These are phyloP conservation scores for Anthoceros angustus DNA, from an alignment of 225 moss, liverwort and hornwort species.

Conservation along the genomic window DNA sequence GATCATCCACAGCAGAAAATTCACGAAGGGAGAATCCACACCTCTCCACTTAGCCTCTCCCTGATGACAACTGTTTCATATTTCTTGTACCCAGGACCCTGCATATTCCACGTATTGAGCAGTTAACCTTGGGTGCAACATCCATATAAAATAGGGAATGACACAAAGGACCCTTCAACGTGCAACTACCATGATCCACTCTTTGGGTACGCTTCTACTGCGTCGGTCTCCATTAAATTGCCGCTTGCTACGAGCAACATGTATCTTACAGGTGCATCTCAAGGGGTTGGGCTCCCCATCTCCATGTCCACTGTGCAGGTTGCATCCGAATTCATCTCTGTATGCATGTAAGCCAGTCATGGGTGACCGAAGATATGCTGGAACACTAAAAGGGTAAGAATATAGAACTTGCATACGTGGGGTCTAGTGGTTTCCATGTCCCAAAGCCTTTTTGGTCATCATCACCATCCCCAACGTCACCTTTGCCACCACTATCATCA, in stretches of 20 bases:
- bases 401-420: neutral
- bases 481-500: neutral
- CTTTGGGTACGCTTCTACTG: constrained; percentile 1
- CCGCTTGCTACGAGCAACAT: neutral
- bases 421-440: neutral
- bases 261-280: neutral
- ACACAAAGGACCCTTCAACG: too few relatives aligned
- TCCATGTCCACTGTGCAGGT: neutral
- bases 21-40: neutral
- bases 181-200: neutral
- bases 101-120: neutral
- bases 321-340: neutral
- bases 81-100: neutral
- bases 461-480: neutral
- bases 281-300: neutral
- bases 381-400: too few relatives aligned
- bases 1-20: neutral
- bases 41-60: constrained; percentile 3
- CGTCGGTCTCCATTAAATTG: neutral
- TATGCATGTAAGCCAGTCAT: neutral
- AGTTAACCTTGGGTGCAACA: too few relatives aligned
- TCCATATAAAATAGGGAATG: too few relatives aligned
- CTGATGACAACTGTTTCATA: neutral
- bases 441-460: neutral
- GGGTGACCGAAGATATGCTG: too few relatives aligned